Evolutionary conservation across 108 stramenopile species (phyloP).

Genomic region (Pseudonitzschia multiseries): DNA sequence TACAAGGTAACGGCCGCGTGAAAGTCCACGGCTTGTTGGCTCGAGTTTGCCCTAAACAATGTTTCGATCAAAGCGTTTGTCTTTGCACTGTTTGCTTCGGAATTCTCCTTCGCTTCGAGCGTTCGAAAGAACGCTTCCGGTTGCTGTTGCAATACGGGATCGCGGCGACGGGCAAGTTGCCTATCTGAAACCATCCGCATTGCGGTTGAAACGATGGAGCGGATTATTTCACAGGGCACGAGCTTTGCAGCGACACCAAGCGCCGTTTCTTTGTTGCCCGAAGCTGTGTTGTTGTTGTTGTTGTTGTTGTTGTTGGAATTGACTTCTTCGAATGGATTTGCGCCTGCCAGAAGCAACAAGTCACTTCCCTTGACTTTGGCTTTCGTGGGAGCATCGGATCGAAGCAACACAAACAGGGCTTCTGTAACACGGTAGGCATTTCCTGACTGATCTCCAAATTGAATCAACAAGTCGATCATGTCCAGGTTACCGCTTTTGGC

Average conservation of each 20-base stretch:
- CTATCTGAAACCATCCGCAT: slow-evolving; percentile 7
- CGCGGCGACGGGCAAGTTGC: slow-evolving; percentile 42
- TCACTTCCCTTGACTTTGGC: slow-evolving; percentile 19
- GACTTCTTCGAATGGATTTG: slow-evolving; percentile 40
- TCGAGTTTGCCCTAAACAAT: slow-evolving; percentile 10
- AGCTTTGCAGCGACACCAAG: slow-evolving; percentile 13
- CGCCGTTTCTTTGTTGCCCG: slow-evolving; percentile 7
- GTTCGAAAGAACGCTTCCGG: slow-evolving; percentile 60
- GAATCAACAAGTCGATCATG: slow-evolving; percentile 62
- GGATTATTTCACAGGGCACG: slow-evolving; percentile 1
- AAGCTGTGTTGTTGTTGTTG: background rate
- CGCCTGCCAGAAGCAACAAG: slow-evolving; percentile 43
- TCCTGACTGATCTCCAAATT: slow-evolving; percentile 40
- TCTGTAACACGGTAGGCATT: slow-evolving; percentile 27
- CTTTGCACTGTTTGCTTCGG: slow-evolving; percentile 26
- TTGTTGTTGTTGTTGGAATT: background rate
- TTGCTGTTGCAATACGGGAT: slow-evolving; percentile 60
- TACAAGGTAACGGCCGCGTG: slow-evolving; percentile 26
- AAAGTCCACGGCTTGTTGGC: slow-evolving; percentile 4
- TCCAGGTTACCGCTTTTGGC: slow-evolving; percentile 46
- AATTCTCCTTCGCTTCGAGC: slow-evolving; percentile 44
- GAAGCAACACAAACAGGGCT: slow-evolving; percentile 22
- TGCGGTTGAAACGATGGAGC: slow-evolving; percentile 15
- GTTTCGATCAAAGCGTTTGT: slow-evolving; percentile 35
- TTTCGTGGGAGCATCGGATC: slow-evolving; percentile 15